These are phyloP conservation scores for Syzygium grande DNA, from an alignment of 345 rosid species.

Conservation along the genomic window DNA sequence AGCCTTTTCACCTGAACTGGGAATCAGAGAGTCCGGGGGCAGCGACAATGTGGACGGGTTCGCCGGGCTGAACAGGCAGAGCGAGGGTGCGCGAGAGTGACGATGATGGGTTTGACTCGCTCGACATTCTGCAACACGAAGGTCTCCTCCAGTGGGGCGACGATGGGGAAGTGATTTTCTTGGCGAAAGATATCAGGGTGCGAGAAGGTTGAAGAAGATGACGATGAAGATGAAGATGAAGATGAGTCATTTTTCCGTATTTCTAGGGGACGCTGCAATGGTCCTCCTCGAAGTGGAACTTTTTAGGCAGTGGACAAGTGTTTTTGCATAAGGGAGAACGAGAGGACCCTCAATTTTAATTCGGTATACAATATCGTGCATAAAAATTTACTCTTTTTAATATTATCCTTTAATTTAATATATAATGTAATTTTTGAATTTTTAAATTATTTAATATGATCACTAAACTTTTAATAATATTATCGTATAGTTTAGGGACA, in stretches of 20 bases:
- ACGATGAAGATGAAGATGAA: not conserved
- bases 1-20: conserved; percentile 48
- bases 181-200: not conserved
- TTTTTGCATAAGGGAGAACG: not conserved
- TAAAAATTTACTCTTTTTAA: no score
- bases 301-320: not conserved
- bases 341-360: no score
- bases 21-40: conserved; percentile 57
- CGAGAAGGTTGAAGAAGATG: not conserved
- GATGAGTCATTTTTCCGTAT: not conserved
- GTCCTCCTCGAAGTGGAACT: not conserved
- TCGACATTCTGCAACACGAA: not conserved
- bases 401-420: no score
- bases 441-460: no score
- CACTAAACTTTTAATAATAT: rapidly evolving
- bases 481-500: no score
- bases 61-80: not conserved
- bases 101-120: not conserved
- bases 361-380: no score
- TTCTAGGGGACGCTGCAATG: rapidly evolving
- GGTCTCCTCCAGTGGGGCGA: not conserved
- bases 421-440: no score
- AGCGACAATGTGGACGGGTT: conserved; percentile 48
- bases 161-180: not conserved
- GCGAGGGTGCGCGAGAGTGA: conserved; percentile 3